Evolutionary conservation across 345 rosid genomes (phyloP).

Genomic region (Erodium maritimum): DNA sequence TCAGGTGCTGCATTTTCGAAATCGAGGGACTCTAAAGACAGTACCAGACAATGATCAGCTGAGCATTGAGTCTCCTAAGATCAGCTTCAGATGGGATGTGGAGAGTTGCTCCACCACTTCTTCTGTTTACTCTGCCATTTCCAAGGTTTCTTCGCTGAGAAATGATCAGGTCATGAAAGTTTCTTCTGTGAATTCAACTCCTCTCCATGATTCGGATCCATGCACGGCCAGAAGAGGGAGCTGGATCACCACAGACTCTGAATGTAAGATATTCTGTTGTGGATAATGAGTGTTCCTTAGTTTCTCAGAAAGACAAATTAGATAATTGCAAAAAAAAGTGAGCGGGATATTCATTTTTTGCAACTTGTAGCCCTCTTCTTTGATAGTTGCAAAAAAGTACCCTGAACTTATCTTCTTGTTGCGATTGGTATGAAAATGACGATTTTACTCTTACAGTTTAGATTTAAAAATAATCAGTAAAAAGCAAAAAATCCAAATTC

Average conservation of each 20-base stretch:
- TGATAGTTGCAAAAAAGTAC: too few species aligned
- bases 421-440: too few species aligned
- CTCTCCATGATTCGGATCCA: constrained; percentile 16
- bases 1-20: constrained; percentile 40
- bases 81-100: constrained; percentile 70
- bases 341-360: too few species aligned
- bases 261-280: constrained; percentile 35
- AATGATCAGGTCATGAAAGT: constrained; percentile 16
- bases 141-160: constrained; percentile 39
- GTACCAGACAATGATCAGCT: constrained; percentile 35
- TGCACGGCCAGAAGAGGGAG: constrained; percentile 37
- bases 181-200: constrained; percentile 32
- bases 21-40: constrained; percentile 32
- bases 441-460: too few species aligned
- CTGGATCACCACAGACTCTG: constrained; percentile 92
- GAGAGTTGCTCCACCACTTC: constrained; percentile 55
- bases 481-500: too few species aligned
- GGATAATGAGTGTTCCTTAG: background rate
- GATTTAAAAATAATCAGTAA: too few species aligned
- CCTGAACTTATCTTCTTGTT: too few species aligned
- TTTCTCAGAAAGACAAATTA: background rate
- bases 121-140: constrained; percentile 33
- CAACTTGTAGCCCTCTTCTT: too few species aligned
- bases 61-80: constrained; percentile 50
- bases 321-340: too few species aligned